Conservation (phyloP, 2,329 filamentous ascomycete genomes). For the Epicoccum sorghinum region DNA sequence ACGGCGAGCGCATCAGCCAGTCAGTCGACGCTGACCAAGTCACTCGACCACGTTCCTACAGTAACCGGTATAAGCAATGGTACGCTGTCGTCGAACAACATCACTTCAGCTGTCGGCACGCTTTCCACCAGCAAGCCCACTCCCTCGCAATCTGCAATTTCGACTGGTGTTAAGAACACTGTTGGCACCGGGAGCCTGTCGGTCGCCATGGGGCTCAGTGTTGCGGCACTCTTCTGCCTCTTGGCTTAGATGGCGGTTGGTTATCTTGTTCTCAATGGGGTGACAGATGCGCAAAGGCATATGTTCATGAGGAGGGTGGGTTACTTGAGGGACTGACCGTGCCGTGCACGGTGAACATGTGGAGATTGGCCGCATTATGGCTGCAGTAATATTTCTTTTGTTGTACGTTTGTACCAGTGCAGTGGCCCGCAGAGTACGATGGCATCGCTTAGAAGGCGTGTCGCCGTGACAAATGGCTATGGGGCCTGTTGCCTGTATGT, state of each 20-base stretch:
- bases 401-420: neutral
- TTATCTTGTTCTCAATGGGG: neutral
- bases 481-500: neutral
- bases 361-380: no score
- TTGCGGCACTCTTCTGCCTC: slow-evolving; percentile 3
- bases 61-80: neutral
- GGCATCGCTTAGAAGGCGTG: neutral
- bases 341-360: neutral
- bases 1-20: neutral
- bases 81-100: neutral
- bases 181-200: neutral
- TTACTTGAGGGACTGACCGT: neutral
- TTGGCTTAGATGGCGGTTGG: slow-evolving; percentile 2
- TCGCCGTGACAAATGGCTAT: neutral
- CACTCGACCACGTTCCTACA: neutral
- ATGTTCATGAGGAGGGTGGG: neutral
- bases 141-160: neutral
- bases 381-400: neutral
- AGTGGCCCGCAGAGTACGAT: no score
- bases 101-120: neutral
- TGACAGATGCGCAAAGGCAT: neutral
- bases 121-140: neutral
- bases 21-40: neutral
- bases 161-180: slow-evolving; percentile 8
- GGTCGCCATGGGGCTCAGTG: neutral